Evolutionary conservation across 768 basidiomycete species (phyloP).

Genomic region (Tricholoma terreum): DNA sequence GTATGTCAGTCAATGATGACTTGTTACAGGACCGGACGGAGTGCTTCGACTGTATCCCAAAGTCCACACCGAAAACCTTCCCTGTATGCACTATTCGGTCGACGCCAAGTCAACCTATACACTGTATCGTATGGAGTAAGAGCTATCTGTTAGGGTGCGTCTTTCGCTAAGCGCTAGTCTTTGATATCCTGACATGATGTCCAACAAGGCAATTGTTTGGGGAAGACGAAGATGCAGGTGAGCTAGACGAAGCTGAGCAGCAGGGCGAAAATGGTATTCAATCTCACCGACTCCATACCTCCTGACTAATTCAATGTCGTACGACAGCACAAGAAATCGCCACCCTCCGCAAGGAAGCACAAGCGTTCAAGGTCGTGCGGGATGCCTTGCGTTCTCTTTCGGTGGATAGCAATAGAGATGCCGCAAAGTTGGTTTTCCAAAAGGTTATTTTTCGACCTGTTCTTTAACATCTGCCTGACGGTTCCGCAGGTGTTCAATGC

Average conservation of each 20-base stretch:
- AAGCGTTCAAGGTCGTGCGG: slow-evolving; percentile 83
- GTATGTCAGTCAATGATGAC: not conserved
- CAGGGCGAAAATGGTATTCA: slow-evolving; percentile 87
- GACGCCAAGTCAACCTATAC: slow-evolving; percentile 95
- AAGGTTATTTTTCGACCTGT: slow-evolving; percentile 52
- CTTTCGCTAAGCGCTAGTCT: not conserved
- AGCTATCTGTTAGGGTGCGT: slow-evolving; percentile 90
- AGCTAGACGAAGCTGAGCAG: slow-evolving; percentile 89
- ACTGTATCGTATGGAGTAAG: slow-evolving; percentile 99
- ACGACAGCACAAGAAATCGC: slow-evolving; percentile 83
- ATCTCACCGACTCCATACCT: not conserved
- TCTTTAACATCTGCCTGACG: not conserved
- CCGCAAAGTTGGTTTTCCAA: slow-evolving; percentile 73
- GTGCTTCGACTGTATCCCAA: slow-evolving; percentile 95
- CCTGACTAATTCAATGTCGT: not conserved
- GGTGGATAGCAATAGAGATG: slow-evolving; percentile 33
- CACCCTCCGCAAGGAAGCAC: slow-evolving; percentile 82
- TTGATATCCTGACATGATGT: slow-evolving; percentile 2
- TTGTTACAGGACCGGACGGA: slow-evolving; percentile 72
- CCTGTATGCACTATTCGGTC: slow-evolving; percentile 98
- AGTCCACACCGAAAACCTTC: slow-evolving; percentile 90
- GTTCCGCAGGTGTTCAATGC: slow-evolving; percentile 73
- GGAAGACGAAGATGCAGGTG: slow-evolving; percentile 83
- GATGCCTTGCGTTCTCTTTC: slow-evolving; percentile 51
- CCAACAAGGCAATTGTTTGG: slow-evolving; percentile 83